phyloP scores from a whole-genome alignment of 2,329 filamentous ascomycete genomes.

The Hymenoscyphus linearis region DNA sequence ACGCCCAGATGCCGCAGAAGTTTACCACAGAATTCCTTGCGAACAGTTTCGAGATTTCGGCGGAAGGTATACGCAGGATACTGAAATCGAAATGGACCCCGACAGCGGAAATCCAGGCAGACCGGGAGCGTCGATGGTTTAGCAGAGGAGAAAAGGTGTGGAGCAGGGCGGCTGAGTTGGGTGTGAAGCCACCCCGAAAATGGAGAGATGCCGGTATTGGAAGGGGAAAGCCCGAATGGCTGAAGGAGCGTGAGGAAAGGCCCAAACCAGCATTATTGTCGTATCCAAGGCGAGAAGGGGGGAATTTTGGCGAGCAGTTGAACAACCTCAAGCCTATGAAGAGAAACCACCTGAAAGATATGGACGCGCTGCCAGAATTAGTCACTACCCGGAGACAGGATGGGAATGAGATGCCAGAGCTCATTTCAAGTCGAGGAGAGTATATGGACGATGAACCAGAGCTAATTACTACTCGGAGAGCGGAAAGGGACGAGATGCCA shows the following conservation, averaged over 20 bases:
- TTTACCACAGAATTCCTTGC: constrained; percentile 74
- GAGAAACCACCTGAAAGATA: background rate
- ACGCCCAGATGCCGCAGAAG: constrained; percentile 68
- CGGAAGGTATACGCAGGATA: constrained; percentile 83
- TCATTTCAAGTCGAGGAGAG: no score
- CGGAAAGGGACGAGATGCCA: background rate
- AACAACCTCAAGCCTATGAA: background rate
- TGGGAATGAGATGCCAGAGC: background rate
- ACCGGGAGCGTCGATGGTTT: constrained; percentile 57
- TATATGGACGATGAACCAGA: no score
- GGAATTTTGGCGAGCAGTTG: constrained; percentile 3
- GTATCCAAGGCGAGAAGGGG: constrained; percentile 14
- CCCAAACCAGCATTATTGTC: constrained; percentile 19
- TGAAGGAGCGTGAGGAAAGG: constrained; percentile 4
- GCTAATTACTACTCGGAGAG: background rate
- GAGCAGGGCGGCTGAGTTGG: constrained; percentile 53
- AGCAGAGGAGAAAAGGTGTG: constrained; percentile 55
- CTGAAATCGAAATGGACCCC: constrained; percentile 74
- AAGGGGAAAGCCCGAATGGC: constrained; percentile 26
- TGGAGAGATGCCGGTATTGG: constrained; percentile 45
- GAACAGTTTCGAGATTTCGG: constrained; percentile 75
- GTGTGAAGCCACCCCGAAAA: constrained; percentile 53
- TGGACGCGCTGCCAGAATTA: constrained; percentile 6
- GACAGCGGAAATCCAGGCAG: constrained; percentile 47
- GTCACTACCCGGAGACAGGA: constrained; percentile 6